Evolutionary conservation across 2,329 filamentous ascomycete species (phyloP).

Genomic region (Aspergillus viridinutans): DNA sequence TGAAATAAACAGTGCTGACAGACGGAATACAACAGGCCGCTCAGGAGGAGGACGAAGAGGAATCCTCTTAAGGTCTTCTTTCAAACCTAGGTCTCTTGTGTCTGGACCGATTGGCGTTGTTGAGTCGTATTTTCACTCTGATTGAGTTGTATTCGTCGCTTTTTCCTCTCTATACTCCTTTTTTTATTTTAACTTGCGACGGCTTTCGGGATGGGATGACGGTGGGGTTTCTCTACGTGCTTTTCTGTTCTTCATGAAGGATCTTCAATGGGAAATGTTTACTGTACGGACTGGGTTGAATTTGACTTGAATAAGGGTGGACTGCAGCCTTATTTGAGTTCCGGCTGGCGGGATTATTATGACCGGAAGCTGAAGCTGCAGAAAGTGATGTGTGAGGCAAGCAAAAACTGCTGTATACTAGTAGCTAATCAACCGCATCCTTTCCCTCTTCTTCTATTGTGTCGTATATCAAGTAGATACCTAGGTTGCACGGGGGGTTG

Average conservation of each 20-base stretch:
- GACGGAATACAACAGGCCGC: no score
- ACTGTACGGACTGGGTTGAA: constrained; percentile 25
- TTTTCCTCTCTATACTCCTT: constrained; percentile 24
- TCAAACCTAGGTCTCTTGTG: constrained; percentile 19
- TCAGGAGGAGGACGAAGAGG: constrained; percentile 53
- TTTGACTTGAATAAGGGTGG: constrained; percentile 27
- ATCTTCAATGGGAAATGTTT: constrained; percentile 28
- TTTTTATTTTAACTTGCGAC: constrained; percentile 23
- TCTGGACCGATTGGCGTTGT: constrained; percentile 32
- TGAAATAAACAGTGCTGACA: constrained; percentile 4
- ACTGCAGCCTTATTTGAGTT: constrained; percentile 15
- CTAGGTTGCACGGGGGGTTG: constrained; percentile 11
- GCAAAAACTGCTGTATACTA: constrained; percentile 25
- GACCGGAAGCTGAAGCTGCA: constrained; percentile 14
- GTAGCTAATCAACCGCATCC: constrained; percentile 21
- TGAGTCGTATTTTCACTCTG: constrained; percentile 31
- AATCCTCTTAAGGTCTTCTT: constrained; percentile 31
- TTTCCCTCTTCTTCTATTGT: constrained; percentile 5
- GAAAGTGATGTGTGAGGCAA: constrained; percentile 14
- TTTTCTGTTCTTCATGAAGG: constrained; percentile 29
- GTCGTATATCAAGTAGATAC: no score
- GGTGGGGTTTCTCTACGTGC: constrained; percentile 27
- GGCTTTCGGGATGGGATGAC: constrained; percentile 31
- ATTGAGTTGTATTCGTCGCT: constrained; percentile 27
- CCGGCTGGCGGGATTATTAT: constrained; percentile 12